Conservation (phyloP, 1,284 basidiomycete genomes). For the Pseudozyma sp. region DNA sequence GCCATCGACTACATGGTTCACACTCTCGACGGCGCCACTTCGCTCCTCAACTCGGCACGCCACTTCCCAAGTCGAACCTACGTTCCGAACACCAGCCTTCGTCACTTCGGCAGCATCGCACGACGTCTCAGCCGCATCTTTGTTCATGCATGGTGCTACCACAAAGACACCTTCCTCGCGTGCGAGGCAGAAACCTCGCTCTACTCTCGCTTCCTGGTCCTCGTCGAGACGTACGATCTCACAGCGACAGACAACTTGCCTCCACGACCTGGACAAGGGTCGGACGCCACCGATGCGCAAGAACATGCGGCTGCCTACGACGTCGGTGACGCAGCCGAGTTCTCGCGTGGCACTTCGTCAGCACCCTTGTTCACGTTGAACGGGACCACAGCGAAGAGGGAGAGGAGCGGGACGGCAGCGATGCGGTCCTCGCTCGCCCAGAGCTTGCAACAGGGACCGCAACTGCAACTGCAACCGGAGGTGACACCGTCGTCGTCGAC, state of each 20-base stretch:
- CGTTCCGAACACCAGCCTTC: conserved; percentile 78
- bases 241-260: conserved; percentile 45
- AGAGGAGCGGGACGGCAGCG: conserved; percentile 34
- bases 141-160: conserved; percentile 82
- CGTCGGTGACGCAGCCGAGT: conserved; percentile 16
- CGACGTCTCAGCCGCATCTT: conserved; percentile 92
- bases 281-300: neutral
- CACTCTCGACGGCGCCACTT: conserved; percentile 91
- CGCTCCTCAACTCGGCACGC: conserved; percentile 88
- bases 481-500: neutral
- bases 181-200: conserved; percentile 90
- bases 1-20: conserved; percentile 97
- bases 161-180: conserved; percentile 88
- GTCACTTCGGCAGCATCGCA: conserved; percentile 87
- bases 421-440: conserved; percentile 27
- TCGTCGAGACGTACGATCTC: conserved; percentile 83
- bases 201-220: conserved; percentile 87
- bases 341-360: conserved; percentile 15
- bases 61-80: conserved; percentile 77
- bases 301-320: neutral
- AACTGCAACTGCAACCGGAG: conserved; percentile 3
- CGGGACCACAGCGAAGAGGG: conserved; percentile 32
- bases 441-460: conserved; percentile 5
- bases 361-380: conserved; percentile 19
- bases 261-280: conserved; percentile 22